A percentile compares a stretch with the other conserved stretches of the same genome.
Conservation (phyloP, 495 filamentous ascomycete genomes). For the Aspergillus heteromorphus region DNA sequence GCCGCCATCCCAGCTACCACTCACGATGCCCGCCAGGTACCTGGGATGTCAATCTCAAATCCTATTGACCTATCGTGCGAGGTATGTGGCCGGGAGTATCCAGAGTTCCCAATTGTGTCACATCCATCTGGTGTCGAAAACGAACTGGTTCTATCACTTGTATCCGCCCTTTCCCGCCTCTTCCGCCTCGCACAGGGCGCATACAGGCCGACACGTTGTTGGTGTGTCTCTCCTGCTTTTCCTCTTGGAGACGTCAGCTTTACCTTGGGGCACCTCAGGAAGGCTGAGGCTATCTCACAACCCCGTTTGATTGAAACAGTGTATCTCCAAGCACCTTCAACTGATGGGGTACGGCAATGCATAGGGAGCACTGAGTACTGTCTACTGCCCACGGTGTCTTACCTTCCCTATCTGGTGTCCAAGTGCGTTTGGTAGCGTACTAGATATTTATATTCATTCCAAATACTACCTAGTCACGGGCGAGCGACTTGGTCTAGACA, state of each 20-base stretch:
- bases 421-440: no score
- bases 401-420: no score
- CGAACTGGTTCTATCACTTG: not conserved
- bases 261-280: not conserved
- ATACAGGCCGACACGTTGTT: not conserved
- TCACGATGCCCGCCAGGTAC: no score
- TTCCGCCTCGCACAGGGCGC: not conserved
- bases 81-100: no score
- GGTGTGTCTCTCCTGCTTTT: not conserved
- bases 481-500: no score
- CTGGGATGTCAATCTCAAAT: no score
- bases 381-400: not conserved
- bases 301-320: not conserved
- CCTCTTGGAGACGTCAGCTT: not conserved
- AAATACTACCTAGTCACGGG: no score
- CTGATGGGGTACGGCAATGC: not conserved
- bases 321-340: no score
- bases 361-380: not conserved
- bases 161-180: not conserved
- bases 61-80: no score
- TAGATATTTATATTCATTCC: no score
- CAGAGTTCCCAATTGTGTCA: not conserved
- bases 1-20: not conserved
- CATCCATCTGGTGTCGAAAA: not conserved
- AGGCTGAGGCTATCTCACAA: not conserved